A percentile compares a stretch with the other conserved stretches of the same genome.
These are phyloP conservation scores for Circinella umbellata DNA, from an alignment of 371 early-diverging fungal genomes.

Conservation along the genomic window DNA sequence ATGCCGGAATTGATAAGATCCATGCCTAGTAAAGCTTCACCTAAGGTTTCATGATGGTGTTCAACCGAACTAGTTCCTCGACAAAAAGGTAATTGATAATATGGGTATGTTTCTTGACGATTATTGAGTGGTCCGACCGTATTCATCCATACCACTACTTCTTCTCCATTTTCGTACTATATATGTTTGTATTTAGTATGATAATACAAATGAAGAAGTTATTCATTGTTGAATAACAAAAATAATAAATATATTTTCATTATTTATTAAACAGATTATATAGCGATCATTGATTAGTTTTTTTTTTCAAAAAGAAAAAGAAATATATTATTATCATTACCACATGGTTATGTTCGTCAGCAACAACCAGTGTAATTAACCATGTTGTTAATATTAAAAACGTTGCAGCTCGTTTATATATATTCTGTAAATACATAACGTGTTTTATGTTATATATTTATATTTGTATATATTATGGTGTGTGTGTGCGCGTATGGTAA, in stretches of 20 bases:
- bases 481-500: too few relatives aligned
- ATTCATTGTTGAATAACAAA: too few relatives aligned
- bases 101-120: constrained; percentile 83
- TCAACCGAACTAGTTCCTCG: constrained; percentile 58
- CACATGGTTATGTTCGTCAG: constrained; percentile 57
- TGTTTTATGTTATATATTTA: background rate
- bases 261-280: too few relatives aligned
- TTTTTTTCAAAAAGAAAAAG: background rate
- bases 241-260: too few relatives aligned
- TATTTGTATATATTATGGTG: too few relatives aligned
- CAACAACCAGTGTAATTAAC: constrained; percentile 15
- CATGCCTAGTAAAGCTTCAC: constrained; percentile 83
- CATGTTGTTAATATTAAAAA: constrained; percentile 9
- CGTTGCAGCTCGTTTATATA: constrained; percentile 4
- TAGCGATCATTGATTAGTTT: too few relatives aligned
- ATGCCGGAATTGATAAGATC: constrained; percentile 77
- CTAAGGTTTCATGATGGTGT: constrained; percentile 81
- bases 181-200: background rate
- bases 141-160: constrained; percentile 75
- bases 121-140: constrained; percentile 75
- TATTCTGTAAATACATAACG: constrained; percentile 12
- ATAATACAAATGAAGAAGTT: too few relatives aligned
- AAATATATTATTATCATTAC: constrained; percentile 22
- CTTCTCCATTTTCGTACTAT: constrained; percentile 59
- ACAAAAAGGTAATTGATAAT: constrained; percentile 79